Conservation (phyloP, 2,329 filamentous ascomycete species). For the Sarocladiaceae sp. region DNA sequence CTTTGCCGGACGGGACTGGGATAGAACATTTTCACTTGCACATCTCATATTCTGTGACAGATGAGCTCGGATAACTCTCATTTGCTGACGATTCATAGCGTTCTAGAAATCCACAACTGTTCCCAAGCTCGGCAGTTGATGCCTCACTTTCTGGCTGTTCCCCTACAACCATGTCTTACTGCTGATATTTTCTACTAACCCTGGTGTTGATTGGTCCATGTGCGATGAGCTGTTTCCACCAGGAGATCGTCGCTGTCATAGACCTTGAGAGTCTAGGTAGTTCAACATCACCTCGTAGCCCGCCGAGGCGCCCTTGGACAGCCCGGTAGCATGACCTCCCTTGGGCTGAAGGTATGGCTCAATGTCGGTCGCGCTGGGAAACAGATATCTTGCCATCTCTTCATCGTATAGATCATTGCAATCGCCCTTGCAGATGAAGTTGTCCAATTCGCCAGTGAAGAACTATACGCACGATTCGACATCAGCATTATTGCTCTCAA, state of each 20-base stretch:
- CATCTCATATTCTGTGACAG: too few relatives aligned
- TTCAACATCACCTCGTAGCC: conserved; percentile 1
- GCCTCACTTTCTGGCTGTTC: too few relatives aligned
- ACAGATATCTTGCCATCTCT: neutral
- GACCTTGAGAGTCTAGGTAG: neutral
- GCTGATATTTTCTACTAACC: too few relatives aligned
- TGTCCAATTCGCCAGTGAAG: neutral
- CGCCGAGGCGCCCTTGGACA: neutral
- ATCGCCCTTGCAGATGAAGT: conserved; percentile 4
- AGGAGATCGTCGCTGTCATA: neutral
- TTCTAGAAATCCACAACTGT: too few relatives aligned
- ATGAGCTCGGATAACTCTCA: too few relatives aligned
- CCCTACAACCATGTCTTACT: too few relatives aligned
- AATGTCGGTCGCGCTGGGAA: neutral
- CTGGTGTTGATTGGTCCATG: neutral
- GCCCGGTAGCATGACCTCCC: neutral
- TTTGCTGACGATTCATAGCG: too few relatives aligned
- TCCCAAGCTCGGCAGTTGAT: too few relatives aligned
- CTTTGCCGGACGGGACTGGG: too few relatives aligned
- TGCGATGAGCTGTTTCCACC: too few relatives aligned
- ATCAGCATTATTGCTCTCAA: neutral
- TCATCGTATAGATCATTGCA: neutral
- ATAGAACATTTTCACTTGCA: too few relatives aligned
- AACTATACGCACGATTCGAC: neutral
- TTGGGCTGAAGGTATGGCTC: neutral